These are phyloP conservation scores for Verbena officinalis DNA, from an alignment of 257 asterid species.

Conservation along the genomic window DNA sequence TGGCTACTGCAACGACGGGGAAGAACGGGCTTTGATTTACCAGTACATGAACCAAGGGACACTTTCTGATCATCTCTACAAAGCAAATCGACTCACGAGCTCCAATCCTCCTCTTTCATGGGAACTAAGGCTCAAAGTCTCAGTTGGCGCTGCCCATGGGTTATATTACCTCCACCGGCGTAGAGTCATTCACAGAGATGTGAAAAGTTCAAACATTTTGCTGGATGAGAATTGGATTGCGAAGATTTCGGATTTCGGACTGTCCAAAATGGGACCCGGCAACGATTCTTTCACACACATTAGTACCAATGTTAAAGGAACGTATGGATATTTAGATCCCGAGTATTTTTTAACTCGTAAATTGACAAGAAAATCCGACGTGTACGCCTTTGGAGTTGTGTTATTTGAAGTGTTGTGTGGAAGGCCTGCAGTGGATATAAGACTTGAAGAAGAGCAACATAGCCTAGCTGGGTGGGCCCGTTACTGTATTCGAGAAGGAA, in stretches of 20 bases:
- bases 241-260: constrained; percentile 74
- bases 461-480: constrained; percentile 66
- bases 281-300: constrained; percentile 59
- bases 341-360: constrained; percentile 55
- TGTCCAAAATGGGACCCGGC: constrained; percentile 68
- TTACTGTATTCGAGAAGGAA: constrained; percentile 56
- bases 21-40: constrained; percentile 58
- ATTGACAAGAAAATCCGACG: constrained; percentile 68
- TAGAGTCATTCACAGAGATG: constrained; percentile 74
- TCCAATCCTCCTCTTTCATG: constrained; percentile 50
- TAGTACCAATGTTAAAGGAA: constrained; percentile 61
- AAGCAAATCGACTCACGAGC: constrained; percentile 35
- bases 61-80: constrained; percentile 57
- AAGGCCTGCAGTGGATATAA: constrained; percentile 54
- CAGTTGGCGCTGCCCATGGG: constrained; percentile 74
- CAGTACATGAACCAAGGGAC: constrained; percentile 62
- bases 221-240: constrained; percentile 70
- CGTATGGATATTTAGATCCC: constrained; percentile 70
- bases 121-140: constrained; percentile 63
- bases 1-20: constrained; percentile 69
- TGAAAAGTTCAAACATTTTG: constrained; percentile 73
- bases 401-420: constrained; percentile 68
- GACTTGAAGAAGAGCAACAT: constrained; percentile 60
- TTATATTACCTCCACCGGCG: constrained; percentile 66
- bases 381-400: constrained; percentile 76